These are phyloP conservation scores for Nitzschia palea DNA, from an alignment of 108 stramenopile genomes.

Conservation along the genomic window DNA sequence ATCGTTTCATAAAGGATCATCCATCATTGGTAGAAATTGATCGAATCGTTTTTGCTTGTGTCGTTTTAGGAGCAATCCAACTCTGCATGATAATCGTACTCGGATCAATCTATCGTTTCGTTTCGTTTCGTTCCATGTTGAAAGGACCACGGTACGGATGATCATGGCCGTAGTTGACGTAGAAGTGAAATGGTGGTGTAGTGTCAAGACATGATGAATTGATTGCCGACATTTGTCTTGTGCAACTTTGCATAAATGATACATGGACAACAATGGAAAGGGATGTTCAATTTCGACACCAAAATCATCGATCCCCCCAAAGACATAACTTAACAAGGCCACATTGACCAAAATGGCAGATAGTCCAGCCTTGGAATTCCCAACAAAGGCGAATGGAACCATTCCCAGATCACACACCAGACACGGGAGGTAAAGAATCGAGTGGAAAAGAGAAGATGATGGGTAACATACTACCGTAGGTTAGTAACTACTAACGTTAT, in stretches of 20 bases:
- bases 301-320: constrained; percentile 54
- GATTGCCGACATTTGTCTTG: constrained; percentile 19
- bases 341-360: constrained; percentile 24
- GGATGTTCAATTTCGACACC: constrained; percentile 47
- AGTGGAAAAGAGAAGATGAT: too few relatives aligned
- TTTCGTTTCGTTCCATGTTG: background rate
- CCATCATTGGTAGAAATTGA: too few relatives aligned
- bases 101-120: too few relatives aligned
- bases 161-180: too few relatives aligned
- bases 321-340: constrained; percentile 29
- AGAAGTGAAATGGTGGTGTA: too few relatives aligned
- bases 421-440: constrained; percentile 41
- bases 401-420: constrained; percentile 23
- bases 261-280: constrained; percentile 44
- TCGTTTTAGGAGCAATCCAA: too few relatives aligned
- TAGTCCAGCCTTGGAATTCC: background rate
- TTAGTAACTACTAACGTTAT: too few relatives aligned
- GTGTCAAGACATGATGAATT: too few relatives aligned
- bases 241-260: constrained; percentile 14
- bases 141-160: too few relatives aligned
- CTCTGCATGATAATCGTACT: background rate
- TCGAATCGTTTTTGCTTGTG: too few relatives aligned
- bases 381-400: constrained; percentile 37
- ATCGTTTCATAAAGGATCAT: too few relatives aligned
- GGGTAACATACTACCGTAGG: too few relatives aligned